Percentiles rank a stretch among this genome's conserved stretches.
Conservation (phyloP, 2,329 filamentous ascomycete genomes). For the Penicillium sumatraense region DNA sequence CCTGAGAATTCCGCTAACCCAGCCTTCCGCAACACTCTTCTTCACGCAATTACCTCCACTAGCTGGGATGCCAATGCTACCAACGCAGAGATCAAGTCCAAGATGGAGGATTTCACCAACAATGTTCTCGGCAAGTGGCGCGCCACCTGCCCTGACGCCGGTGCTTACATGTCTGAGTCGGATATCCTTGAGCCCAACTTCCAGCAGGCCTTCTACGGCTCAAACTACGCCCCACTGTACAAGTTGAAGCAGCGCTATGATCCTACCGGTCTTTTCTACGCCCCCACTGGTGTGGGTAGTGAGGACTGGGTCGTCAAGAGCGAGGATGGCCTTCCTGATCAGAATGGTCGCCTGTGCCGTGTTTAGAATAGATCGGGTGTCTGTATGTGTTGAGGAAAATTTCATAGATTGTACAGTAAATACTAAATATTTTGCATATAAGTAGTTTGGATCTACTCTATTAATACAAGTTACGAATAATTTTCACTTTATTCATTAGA, state of each 20-base stretch:
- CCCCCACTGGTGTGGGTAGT: constrained; percentile 56
- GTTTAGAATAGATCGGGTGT: not conserved
- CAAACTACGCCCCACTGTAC: constrained; percentile 32
- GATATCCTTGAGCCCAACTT: constrained; percentile 46
- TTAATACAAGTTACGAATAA: not conserved
- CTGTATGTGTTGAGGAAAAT: not conserved
- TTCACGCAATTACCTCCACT: constrained; percentile 32
- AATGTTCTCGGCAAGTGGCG: constrained; percentile 29
- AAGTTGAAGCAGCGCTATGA: constrained; percentile 59
- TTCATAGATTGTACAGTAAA: not conserved
- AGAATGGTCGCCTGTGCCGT: constrained; percentile 50
- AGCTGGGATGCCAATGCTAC: constrained; percentile 28
- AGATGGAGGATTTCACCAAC: constrained; percentile 28
- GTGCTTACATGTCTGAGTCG: constrained; percentile 53
- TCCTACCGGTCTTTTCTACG: constrained; percentile 55
- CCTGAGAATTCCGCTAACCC: constrained; percentile 28
- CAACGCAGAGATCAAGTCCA: constrained; percentile 42
- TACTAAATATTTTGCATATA: not conserved
- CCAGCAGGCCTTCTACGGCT: constrained; percentile 36
- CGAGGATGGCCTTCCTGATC: constrained; percentile 31
- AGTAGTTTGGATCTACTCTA: not conserved
- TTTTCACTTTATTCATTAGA: not conserved
- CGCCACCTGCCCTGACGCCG: constrained; percentile 27
- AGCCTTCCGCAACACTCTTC: constrained; percentile 28
- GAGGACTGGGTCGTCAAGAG: constrained; percentile 54